phyloP scores from a whole-genome alignment of 129 eudicot genomes.

The Flaveria robusta region DNA sequence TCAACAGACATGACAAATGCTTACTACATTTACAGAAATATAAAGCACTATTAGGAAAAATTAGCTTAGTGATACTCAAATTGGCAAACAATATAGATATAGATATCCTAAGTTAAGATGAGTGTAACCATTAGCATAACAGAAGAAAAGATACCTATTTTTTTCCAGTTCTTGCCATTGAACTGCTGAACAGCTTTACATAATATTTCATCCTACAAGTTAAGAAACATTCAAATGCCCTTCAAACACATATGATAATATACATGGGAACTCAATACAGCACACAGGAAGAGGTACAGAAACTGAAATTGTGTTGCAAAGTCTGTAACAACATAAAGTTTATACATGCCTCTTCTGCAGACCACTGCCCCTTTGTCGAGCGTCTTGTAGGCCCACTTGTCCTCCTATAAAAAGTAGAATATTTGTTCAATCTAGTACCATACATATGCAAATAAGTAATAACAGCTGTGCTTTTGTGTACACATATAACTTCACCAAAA shows the following conservation, averaged over 20 bases:
- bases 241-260: background rate
- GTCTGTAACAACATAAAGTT: slow-evolving; percentile 9
- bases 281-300: background rate
- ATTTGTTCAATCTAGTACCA: slow-evolving; percentile 16
- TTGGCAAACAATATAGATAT: background rate
- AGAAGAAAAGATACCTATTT: slow-evolving; percentile 62
- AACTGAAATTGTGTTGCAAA: background rate
- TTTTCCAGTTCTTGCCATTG: slow-evolving; percentile 98
- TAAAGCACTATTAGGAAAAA: background rate
- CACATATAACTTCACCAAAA: background rate
- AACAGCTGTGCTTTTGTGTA: background rate
- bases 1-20: background rate
- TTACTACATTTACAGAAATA: background rate
- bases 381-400: slow-evolving; percentile 80
- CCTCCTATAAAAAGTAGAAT: slow-evolving; percentile 38
- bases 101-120: background rate
- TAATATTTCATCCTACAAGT: slow-evolving; percentile 79
- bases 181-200: slow-evolving; percentile 89
- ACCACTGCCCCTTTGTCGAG: slow-evolving; percentile 98
- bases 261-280: too few species aligned
- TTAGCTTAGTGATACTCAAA: background rate
- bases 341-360: slow-evolving; percentile 74
- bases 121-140: background rate
- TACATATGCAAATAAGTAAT: background rate
- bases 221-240: slow-evolving; percentile 6